These are phyloP conservation scores for Venustampulla echinocandica DNA, from an alignment of 495 filamentous ascomycete genomes.

Conservation along the genomic window DNA sequence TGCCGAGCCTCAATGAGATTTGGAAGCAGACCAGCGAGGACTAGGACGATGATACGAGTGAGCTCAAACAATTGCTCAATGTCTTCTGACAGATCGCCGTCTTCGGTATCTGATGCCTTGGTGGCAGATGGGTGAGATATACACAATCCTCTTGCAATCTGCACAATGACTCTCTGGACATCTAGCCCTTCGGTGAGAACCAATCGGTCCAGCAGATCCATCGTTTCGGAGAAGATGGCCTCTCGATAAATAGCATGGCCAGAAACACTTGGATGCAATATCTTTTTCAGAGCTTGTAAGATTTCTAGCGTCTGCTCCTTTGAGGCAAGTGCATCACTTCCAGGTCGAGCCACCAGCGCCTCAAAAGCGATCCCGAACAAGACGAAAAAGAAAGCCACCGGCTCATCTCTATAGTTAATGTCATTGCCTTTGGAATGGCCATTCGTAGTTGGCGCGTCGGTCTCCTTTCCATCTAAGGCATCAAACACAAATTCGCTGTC, in stretches of 20 bases:
- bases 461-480: constrained; percentile 80
- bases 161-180: constrained; percentile 87
- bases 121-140: constrained; percentile 81
- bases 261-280: constrained; percentile 87
- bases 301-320: constrained; percentile 83
- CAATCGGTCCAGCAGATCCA: constrained; percentile 90
- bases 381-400: constrained; percentile 98
- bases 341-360: constrained; percentile 73
- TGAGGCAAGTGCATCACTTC: constrained; percentile 58
- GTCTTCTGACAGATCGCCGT: constrained; percentile 80
- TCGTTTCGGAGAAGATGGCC: constrained; percentile 92
- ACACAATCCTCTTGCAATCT: constrained; percentile 84
- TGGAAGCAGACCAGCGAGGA: constrained; percentile 77
- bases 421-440: constrained; percentile 50
- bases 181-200: constrained; percentile 81
- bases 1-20: constrained; percentile 73
- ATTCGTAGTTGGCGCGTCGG: constrained; percentile 39
- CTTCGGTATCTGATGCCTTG: constrained; percentile 54
- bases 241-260: constrained; percentile 95
- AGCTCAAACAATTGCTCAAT: constrained; percentile 98
- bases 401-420: constrained; percentile 97
- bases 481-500: constrained; percentile 97
- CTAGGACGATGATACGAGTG: constrained; percentile 88
- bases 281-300: constrained; percentile 86
- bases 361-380: constrained; percentile 95